Evolutionary conservation across 805 yeast genomes (phyloP).

Genomic region (Teunomyces aglyptinius): DNA sequence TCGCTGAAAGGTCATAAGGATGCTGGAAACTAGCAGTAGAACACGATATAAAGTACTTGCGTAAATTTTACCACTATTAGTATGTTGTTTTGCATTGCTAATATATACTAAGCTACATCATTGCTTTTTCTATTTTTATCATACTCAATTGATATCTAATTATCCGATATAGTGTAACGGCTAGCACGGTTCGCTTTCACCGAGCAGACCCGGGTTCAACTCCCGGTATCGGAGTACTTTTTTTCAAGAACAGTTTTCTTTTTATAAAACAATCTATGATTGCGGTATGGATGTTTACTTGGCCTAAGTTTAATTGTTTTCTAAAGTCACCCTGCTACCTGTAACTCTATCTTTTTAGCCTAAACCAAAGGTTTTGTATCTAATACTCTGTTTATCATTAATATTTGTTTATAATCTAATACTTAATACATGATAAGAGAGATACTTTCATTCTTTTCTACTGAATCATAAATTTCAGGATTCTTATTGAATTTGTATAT

Average conservation of each 20-base stretch:
- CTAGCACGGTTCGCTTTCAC: conserved; percentile 82
- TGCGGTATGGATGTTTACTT: not conserved
- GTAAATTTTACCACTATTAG: too few species aligned
- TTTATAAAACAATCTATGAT: not conserved
- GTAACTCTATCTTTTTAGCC: too few species aligned
- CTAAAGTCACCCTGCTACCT: not conserved
- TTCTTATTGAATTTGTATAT: too few species aligned
- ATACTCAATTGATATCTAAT: not conserved
- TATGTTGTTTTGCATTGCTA: not conserved
- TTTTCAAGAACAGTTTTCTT: not conserved
- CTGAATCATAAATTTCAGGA: too few species aligned
- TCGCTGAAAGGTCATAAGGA: too few species aligned
- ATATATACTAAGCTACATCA: not conserved
- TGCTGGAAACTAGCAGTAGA: too few species aligned
- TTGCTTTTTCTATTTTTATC: not conserved
- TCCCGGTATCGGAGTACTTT: conserved; percentile 70
- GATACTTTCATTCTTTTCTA: too few species aligned
- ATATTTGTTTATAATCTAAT: too few species aligned
- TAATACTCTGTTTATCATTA: too few species aligned
- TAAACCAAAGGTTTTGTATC: too few species aligned
- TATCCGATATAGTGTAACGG: conserved; percentile 77
- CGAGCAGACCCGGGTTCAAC: conserved; percentile 84
- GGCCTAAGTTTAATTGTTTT: not conserved
- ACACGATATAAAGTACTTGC: too few species aligned
- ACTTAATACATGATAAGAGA: too few species aligned